Evolutionary conservation across 139 green algal genomes (phyloP).

Genomic region (Asterochloris erici): DNA sequence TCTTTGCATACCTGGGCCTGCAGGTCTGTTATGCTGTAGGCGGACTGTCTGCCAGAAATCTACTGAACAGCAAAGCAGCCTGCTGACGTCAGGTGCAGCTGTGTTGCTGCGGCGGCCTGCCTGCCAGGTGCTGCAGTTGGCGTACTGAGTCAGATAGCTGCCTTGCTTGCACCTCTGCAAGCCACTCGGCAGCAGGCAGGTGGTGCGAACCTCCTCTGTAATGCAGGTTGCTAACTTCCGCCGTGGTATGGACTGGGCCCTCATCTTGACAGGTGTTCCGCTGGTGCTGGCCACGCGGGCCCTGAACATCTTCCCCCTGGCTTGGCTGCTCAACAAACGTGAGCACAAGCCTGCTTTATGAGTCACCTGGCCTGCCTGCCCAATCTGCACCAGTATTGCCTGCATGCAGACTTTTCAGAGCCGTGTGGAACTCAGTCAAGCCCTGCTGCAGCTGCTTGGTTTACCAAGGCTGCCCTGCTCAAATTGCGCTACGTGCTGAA

Average conservation of each 20-base stretch:
- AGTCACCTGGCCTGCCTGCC: neutral
- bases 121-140: too few relatives aligned
- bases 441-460: too few relatives aligned
- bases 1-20: constrained; percentile 75
- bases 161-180: too few relatives aligned
- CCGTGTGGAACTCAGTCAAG: too few relatives aligned
- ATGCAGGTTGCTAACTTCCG: constrained; percentile 27
- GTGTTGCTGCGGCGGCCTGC: too few relatives aligned
- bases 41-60: neutral
- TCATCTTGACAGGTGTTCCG: constrained; percentile 49
- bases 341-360: neutral
- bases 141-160: too few relatives aligned
- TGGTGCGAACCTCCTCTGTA: neutral
- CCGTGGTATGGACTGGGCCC: constrained; percentile 13
- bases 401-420: too few relatives aligned
- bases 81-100: too few relatives aligned
- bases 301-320: constrained; percentile 59
- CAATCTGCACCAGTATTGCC: too few relatives aligned
- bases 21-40: constrained; percentile 32
- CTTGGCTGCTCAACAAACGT: constrained; percentile 47
- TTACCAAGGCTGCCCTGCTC: too few relatives aligned
- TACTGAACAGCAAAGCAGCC: too few relatives aligned
- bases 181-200: neutral
- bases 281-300: constrained; percentile 50
- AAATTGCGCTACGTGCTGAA: too few relatives aligned